Conservation (phyloP, 2,329 filamentous ascomycete species). For the Blastomyces parvus region DNA sequence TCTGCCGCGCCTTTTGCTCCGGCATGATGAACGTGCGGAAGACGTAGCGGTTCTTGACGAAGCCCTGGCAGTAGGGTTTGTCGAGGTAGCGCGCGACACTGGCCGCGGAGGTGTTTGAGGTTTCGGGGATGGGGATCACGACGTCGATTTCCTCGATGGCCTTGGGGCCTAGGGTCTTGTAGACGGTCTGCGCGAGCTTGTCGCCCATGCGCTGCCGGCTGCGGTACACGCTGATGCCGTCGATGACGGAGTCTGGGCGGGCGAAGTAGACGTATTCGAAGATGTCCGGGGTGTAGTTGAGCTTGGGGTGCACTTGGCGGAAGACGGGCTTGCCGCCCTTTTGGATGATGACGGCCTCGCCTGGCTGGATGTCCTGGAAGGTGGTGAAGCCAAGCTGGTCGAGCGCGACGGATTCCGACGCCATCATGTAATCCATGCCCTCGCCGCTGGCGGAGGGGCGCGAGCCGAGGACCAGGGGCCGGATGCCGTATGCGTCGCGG, state of each 20-base stretch:
- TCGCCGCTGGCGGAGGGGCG: conserved; percentile 56
- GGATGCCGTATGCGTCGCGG: conserved; percentile 70
- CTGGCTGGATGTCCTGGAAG: conserved; percentile 68
- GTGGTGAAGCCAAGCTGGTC: conserved; percentile 69
- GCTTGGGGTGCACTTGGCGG: conserved; percentile 59
- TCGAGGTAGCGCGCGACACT: conserved; percentile 64
- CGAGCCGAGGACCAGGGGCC: conserved; percentile 69
- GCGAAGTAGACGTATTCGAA: conserved; percentile 87
- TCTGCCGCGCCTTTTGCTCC: conserved; percentile 68
- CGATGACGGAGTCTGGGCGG: conserved; percentile 70
- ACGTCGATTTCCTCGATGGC: conserved; percentile 64
- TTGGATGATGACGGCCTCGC: conserved; percentile 74
- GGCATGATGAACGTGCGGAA: conserved; percentile 85
- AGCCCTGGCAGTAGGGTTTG: conserved; percentile 70
- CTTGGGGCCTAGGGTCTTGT: conserved; percentile 56
- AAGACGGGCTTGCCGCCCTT: conserved; percentile 68
- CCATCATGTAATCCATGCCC: conserved; percentile 78
- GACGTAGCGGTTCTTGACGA: conserved; percentile 84
- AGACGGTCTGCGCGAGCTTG: conserved; percentile 66
- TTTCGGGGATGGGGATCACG: conserved; percentile 77
- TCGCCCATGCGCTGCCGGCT: conserved; percentile 80
- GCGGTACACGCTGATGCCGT: conserved; percentile 77
- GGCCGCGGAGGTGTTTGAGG: conserved; percentile 70
- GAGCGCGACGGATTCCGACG: conserved; percentile 78
- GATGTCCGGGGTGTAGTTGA: conserved; percentile 70